Evolutionary conservation across 495 filamentous ascomycete genomes (phyloP), one percentile per base, ranked within the genome.

Genomic region (Amorphotheca resinae): DNA sequence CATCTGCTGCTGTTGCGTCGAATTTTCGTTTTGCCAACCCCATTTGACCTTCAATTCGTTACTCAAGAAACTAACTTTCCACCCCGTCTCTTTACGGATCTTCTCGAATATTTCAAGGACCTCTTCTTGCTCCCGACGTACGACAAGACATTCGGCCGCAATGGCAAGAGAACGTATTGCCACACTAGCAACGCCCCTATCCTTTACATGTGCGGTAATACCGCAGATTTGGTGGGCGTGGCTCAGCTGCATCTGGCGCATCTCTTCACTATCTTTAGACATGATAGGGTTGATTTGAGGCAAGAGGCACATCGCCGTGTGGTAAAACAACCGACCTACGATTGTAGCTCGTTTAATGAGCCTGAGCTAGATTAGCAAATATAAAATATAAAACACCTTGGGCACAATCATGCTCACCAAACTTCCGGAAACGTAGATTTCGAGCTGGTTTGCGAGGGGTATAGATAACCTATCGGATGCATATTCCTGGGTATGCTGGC

Each of bases 271-370:
- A 31, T 72, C 68, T 14, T 64, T 59, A 8, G 58, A 45, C 41
- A 62, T 50, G 33, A 76, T 46, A 0, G 89, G 88, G 57, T 95
- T 79, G 17, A 74, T 79, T 50, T 87, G 84, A 2, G 81, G 71
- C n/a, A 96, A 69, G 8, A 95, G 57, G 42, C 79, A 77, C 60
- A 87, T 77, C 22, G 81, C 74, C 0, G 82, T 88, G 54, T 95
- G 89, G 56, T 93, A 96, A 49, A 95, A 86, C n/a, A 95, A 69
- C 8, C 85, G 76, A 8, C 81, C 87, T 31, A 94, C 71, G 23
- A 87, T 76, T 3, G 84, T 78, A 6, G 82, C 74, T 31, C 84
- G 74, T 57, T 91, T 89, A 48, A 87, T 77, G 18, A 95, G 68
- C 86, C 82, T 86, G 1, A 2, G 1, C 32, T 28, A 8, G 8